Percentiles rank a stretch among this genome's conserved stretches.
These are phyloP conservation scores for Penicillium brevicompactum DNA, from an alignment of 2,329 filamentous ascomycete species.

Conservation along the genomic window DNA sequence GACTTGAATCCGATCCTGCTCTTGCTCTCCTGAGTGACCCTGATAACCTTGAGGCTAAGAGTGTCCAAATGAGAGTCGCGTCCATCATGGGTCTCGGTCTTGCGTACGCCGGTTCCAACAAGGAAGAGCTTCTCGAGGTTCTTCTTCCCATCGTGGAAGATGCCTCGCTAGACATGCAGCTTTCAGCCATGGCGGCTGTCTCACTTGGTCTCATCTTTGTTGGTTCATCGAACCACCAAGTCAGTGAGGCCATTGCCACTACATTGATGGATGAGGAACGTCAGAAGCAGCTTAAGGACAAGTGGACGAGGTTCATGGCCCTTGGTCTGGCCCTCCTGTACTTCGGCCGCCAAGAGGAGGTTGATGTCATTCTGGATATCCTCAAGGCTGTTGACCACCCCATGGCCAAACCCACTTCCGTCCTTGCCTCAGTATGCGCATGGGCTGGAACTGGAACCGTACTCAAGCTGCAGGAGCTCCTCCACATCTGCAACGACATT, in stretches of 20 bases:
- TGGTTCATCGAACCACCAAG: slow-evolving; percentile 85
- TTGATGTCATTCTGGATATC: slow-evolving; percentile 96
- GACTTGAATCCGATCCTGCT: slow-evolving; percentile 85
- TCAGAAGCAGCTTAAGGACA: slow-evolving; percentile 88
- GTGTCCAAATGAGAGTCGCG: slow-evolving; percentile 74
- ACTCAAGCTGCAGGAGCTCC: slow-evolving; percentile 92
- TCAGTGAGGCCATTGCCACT: slow-evolving; percentile 88
- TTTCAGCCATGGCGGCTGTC: slow-evolving; percentile 93
- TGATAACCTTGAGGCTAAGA: slow-evolving; percentile 78
- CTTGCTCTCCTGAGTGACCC: slow-evolving; percentile 80
- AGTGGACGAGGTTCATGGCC: slow-evolving; percentile 97
- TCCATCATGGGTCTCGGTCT: slow-evolving; percentile 96
- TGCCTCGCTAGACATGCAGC: slow-evolving; percentile 84
- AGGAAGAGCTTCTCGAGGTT: slow-evolving; percentile 80
- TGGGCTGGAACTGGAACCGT: slow-evolving; percentile 98
- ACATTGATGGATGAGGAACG: slow-evolving; percentile 93
- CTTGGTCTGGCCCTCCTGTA: slow-evolving; percentile 90
- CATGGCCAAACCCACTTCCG: slow-evolving; percentile 92
- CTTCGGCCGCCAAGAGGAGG: slow-evolving; percentile 96
- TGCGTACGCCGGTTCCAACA: slow-evolving; percentile 91
- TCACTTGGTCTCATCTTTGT: slow-evolving; percentile 89
- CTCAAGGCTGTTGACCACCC: slow-evolving; percentile 96
- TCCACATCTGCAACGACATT: slow-evolving; percentile 98
- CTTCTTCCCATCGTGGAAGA: slow-evolving; percentile 87
- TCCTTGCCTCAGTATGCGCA: slow-evolving; percentile 93